Conservation (phyloP, 2,329 filamentous ascomycete genomes). For the Leptosphaerulina australis region DNA sequence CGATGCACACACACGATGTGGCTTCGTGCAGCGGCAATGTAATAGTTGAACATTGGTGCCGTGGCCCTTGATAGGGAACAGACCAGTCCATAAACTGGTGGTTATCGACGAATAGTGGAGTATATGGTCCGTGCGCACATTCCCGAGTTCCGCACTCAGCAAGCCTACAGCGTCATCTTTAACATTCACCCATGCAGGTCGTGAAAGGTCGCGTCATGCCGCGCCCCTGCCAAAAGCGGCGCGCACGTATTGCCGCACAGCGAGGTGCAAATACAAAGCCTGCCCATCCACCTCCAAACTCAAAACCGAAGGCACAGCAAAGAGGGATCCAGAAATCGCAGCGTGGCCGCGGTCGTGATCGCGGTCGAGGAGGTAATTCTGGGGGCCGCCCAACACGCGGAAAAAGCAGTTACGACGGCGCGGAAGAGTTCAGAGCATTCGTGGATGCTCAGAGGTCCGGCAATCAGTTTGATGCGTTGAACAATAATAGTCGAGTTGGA, state of each 20-base stretch:
- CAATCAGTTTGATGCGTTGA: constrained; percentile 23
- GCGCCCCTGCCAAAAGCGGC: constrained; percentile 36
- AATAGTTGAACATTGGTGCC: no score
- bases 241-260: constrained; percentile 31
- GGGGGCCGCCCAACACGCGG: constrained; percentile 12
- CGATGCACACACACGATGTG: no score
- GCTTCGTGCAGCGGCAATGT: no score
- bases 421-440: constrained; percentile 14
- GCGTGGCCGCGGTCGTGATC: constrained; percentile 17
- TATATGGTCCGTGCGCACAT: not conserved
- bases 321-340: constrained; percentile 18
- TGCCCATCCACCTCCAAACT: constrained; percentile 3
- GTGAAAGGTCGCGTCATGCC: constrained; percentile 27
- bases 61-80: no score
- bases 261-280: constrained; percentile 9
- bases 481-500: constrained; percentile 14
- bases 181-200: constrained; percentile 17
- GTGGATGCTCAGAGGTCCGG: constrained; percentile 14
- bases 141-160: constrained; percentile 6
- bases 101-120: not conserved
- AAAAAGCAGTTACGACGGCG: constrained; percentile 8
- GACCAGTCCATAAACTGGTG: no score
- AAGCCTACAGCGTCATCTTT: constrained; percentile 7
- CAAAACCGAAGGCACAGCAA: constrained; percentile 19
- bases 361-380: constrained; percentile 23